Conservation (phyloP, 1,284 basidiomycete species). For the Sutorius eximius region DNA sequence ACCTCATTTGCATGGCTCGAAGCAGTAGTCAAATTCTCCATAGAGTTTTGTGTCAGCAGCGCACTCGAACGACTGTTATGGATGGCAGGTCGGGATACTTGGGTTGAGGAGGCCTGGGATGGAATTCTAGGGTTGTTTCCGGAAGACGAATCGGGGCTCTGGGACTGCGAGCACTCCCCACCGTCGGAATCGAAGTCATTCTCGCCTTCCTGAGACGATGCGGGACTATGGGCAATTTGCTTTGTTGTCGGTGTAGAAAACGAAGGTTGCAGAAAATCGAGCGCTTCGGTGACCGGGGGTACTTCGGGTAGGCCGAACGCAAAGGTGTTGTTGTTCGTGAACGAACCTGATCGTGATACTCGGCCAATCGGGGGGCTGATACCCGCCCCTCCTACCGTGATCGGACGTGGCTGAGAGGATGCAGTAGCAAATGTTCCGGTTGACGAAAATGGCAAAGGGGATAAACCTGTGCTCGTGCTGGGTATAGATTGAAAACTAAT, state of each 20-base stretch:
- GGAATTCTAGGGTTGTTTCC: slow-evolving; percentile 25
- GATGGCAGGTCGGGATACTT: slow-evolving; percentile 27
- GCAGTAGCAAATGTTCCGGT: slow-evolving; percentile 33
- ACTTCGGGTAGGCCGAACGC: slow-evolving; percentile 40
- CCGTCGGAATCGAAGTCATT: slow-evolving; percentile 44
- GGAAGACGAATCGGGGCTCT: slow-evolving; percentile 33
- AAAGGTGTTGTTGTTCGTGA: slow-evolving; percentile 49
- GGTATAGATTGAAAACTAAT: slow-evolving; percentile 38
- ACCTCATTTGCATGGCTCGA: slow-evolving; percentile 59
- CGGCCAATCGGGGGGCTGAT: slow-evolving; percentile 49
- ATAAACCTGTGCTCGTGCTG: slow-evolving; percentile 30
- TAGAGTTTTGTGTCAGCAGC: slow-evolving; percentile 28
- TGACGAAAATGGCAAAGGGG: slow-evolving; percentile 33
- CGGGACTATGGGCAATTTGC: slow-evolving; percentile 30
- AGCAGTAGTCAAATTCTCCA: slow-evolving; percentile 32
- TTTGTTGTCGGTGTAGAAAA: slow-evolving; percentile 14
- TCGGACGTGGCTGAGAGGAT: slow-evolving; percentile 27
- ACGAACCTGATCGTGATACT: slow-evolving; percentile 64
- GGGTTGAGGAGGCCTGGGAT: slow-evolving; percentile 16
- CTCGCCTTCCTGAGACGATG: slow-evolving; percentile 44
- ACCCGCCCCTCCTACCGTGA: slow-evolving; percentile 19
- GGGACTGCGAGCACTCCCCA: slow-evolving; percentile 30
- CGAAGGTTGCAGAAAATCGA: slow-evolving; percentile 35
- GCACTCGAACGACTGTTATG: slow-evolving; percentile 21
- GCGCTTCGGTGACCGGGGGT: slow-evolving; percentile 25